Evolutionary conservation across 1,284 basidiomycete species (phyloP), one percentile per base, ranked within the genome.

Genomic region (Tilletia setariae): DNA sequence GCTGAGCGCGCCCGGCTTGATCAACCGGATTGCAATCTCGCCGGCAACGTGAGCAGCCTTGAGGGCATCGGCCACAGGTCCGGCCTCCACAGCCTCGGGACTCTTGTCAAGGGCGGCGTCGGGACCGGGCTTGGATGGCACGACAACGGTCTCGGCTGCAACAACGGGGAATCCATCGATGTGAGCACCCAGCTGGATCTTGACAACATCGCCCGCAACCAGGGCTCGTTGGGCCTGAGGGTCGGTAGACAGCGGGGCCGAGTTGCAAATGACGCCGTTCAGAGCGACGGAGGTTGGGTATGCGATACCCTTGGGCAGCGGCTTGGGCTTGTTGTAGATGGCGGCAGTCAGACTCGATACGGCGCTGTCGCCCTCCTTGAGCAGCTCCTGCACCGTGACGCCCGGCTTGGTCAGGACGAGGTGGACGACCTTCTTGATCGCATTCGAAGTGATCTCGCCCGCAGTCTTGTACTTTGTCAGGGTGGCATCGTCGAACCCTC

Each of bases 221-320:
- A 98, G 87, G 40, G 84, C 85, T 28, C 67, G 59, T 46, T 68
- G 65, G 69, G 76, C 92, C 69, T 85, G 83, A 25, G 51, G 51
- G 81, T 87, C 86, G 23, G 85, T 85, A 16, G 85, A 84, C n/a
- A 87, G 80, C 30, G 87, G 87, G 21, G 86, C 85, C 80, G 85
- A 86, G 84, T 87, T 86, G 77, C 86, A 86, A 66, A 88, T 84
- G 69, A 85, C 83, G 51, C 53, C 47, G 89, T 98, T 97, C 78
- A 98, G 89, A 47, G 93, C 95, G 76, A 98, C 86, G 76, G 87
- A 90, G 23, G 95, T 97, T 30, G 95, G 94, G 87, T 97, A 97
- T 1, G 93, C 92, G 43, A 70, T 68, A 90, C 94, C 94, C 86
- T 96, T 96, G 84, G 85, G 79, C 70, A 94, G 87, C 86, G 92